Base-by-base conservation (phyloP, 768 basidiomycete genomes). In the Crepidotus variabilis region DNA sequence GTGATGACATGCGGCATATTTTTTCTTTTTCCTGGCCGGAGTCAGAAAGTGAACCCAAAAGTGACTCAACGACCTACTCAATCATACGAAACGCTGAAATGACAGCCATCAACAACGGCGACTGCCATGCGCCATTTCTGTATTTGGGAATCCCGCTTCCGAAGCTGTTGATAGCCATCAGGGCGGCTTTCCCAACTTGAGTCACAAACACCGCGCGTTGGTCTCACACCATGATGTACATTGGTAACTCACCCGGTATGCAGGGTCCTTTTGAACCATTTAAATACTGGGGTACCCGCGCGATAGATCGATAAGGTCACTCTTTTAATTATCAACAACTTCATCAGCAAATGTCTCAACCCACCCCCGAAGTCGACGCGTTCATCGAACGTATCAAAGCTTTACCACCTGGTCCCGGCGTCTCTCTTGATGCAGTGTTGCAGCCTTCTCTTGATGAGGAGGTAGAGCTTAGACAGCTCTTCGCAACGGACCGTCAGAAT, bases 401-500 rank as follows among this genome's bases (percentile, higher is more conserved):
- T 18, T 43, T 67, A 45, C 59, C 64, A 10, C 33, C 57, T 34
- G 62, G 61, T 10, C 58, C 63, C 24, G 68, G 67, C 9, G 61
- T 77, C 43, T 70, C 73, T 50, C 77, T 83, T 9, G 74, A 79
- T 58, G 63, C 61, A 11, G 75, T 63, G 16, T 70, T 86, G n/a
- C 73, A 78, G 51, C 81, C 81, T 14, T 81, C 81, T 28, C 70
- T 87, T 51, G 79, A 81, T 9, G 78, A 83, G 50, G 85, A 87
- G 68, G 72, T 78, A 1, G 73, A 79, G 46, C 67, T 87, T 47
- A 76, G 84, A 59, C 77, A 73, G 54, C 68, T 84, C 20, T 86
- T 82, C 57, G 83, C 83, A 8, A 79, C 76, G 2, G 81, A 85
- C 60, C 78, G 74, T 64, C 57, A 59, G 47, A 77, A 81, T 54